Conservation (phyloP, 306 rosid species). For the Glycine latifolia region DNA sequence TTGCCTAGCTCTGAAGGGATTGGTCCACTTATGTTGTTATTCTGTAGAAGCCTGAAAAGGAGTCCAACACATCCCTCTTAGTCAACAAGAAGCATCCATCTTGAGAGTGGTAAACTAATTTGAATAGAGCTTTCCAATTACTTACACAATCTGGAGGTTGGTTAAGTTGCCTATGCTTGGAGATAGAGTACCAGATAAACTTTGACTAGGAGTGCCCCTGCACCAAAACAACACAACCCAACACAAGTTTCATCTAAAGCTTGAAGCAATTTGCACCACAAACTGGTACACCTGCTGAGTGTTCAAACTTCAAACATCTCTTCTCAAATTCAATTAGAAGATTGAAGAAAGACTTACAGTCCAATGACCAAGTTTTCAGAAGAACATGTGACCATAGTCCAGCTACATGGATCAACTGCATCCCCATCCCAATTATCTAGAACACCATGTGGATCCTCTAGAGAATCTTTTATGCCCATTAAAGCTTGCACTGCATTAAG, state of each 20-base stretch:
- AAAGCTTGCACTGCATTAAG: conserved; percentile 84
- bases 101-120: neutral
- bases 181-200: conserved; percentile 86
- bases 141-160: conserved; percentile 98
- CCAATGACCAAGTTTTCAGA: conserved; percentile 81
- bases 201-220: conserved; percentile 99
- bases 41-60: conserved; percentile 81
- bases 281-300: neutral
- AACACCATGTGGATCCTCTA: conserved; percentile 93
- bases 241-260: conserved; percentile 47
- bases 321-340: conserved; percentile 18
- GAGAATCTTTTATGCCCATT: conserved; percentile 74
- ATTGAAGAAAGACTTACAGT: conserved; percentile 65
- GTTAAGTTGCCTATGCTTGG: conserved; percentile 95
- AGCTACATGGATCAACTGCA: conserved; percentile 99
- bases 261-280: conserved; percentile 16
- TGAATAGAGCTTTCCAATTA: conserved; percentile 9
- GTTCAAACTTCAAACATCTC: neutral
- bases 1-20: conserved; percentile 79
- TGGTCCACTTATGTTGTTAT: conserved; percentile 87
- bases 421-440: conserved; percentile 92
- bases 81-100: conserved; percentile 36
- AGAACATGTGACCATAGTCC: conserved; percentile 99
- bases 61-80: conserved; percentile 38
- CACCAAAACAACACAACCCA: conserved; percentile 41